Evolutionary conservation across 2,329 filamentous ascomycete species (phyloP).

Genomic region (Stromatinia cepivora): DNA sequence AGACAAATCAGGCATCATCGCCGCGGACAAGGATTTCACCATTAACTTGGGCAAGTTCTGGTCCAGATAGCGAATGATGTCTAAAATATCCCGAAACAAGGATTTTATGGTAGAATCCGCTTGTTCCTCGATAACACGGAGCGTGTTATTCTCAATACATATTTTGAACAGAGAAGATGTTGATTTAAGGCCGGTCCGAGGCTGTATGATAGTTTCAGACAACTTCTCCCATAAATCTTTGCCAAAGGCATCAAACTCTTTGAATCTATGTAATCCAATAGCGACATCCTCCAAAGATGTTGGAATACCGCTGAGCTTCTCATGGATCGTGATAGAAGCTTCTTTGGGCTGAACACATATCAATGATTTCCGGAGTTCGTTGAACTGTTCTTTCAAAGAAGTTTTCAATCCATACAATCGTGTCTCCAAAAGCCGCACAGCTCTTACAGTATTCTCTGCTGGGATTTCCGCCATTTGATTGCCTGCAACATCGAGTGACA

Average conservation of each 20-base stretch:
- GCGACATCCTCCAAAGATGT: conserved; percentile 57
- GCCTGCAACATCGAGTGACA: conserved; percentile 61
- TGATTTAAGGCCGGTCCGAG: conserved; percentile 53
- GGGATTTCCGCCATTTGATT: conserved; percentile 59
- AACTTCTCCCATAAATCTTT: conserved; percentile 62
- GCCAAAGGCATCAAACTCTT: conserved; percentile 61
- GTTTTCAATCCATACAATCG: conserved; percentile 66
- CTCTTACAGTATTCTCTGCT: conserved; percentile 60
- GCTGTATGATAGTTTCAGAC: conserved; percentile 59
- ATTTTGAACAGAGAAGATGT: conserved; percentile 45
- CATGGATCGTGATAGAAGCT: conserved; percentile 55
- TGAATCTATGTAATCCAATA: conserved; percentile 57
- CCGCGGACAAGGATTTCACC: conserved; percentile 60
- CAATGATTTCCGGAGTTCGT: conserved; percentile 69
- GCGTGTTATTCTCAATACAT: conserved; percentile 45
- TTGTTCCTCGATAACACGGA: conserved; percentile 46
- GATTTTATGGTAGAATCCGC: conserved; percentile 50
- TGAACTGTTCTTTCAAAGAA: conserved; percentile 65
- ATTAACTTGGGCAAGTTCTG: conserved; percentile 55
- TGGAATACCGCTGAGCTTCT: conserved; percentile 38
- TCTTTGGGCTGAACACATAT: conserved; percentile 61
- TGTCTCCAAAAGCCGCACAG: conserved; percentile 63
- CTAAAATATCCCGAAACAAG: conserved; percentile 56
- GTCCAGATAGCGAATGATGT: conserved; percentile 53
- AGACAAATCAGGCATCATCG: conserved; percentile 69